Conservation (phyloP, 371 early-diverging fungal genomes). For the Chytridium lagenaria region DNA sequence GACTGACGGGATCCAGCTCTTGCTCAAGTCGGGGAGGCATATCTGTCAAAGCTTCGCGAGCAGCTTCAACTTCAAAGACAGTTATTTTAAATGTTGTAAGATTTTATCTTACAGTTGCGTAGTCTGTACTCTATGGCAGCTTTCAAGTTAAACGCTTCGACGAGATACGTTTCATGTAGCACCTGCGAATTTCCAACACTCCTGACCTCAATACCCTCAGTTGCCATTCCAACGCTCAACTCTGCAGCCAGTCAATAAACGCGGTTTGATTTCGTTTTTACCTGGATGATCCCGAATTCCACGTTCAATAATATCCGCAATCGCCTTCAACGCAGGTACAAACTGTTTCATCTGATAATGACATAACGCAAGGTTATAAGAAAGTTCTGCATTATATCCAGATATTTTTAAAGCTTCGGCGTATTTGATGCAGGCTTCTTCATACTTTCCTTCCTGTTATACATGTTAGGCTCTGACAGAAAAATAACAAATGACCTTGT, state of each 20-base stretch:
- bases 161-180: conserved; percentile 59
- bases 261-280: conserved; percentile 14
- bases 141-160: conserved; percentile 66
- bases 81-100: too few relatives aligned
- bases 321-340: conserved; percentile 56
- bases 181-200: conserved; percentile 61
- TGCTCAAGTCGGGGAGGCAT: conserved; percentile 64
- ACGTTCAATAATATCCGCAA: conserved; percentile 62
- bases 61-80: conserved; percentile 49
- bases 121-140: conserved; percentile 64
- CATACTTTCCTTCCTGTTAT: conserved; percentile 56
- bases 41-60: conserved; percentile 60
- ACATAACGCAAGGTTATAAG: conserved; percentile 60
- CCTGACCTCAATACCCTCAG: conserved; percentile 60
- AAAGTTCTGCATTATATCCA: conserved; percentile 57
- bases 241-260: conserved; percentile 39
- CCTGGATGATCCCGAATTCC: conserved; percentile 64
- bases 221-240: conserved; percentile 60
- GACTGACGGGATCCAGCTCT: conserved; percentile 63
- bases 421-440: conserved; percentile 53
- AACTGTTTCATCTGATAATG: conserved; percentile 57
- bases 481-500: conserved; percentile 45
- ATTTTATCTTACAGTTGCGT: conserved; percentile 54
- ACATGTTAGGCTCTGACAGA: too few relatives aligned
- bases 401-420: conserved; percentile 52